These are phyloP conservation scores for Rosa chinensis DNA, from an alignment of 306 rosid genomes.

Conservation along the genomic window DNA sequence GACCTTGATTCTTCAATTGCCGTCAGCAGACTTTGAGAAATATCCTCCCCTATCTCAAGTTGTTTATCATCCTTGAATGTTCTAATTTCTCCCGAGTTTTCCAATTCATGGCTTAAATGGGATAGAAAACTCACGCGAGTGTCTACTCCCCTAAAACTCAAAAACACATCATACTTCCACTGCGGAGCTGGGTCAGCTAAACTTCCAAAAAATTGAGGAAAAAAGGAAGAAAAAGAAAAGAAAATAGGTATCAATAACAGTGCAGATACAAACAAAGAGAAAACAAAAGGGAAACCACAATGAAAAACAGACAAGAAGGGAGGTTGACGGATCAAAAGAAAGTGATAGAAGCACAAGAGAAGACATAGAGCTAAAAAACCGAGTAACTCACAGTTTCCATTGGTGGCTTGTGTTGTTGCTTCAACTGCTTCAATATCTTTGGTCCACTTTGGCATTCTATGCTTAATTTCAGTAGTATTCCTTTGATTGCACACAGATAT, in stretches of 20 bases:
- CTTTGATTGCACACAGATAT: no score
- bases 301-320: background rate
- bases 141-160: background rate
- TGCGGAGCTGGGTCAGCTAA: background rate
- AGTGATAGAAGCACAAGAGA: background rate
- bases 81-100: background rate
- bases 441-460: background rate
- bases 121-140: background rate
- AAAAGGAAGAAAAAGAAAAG: no score
- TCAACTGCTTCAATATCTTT: background rate
- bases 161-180: background rate
- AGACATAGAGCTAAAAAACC: background rate
- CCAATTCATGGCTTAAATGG: background rate
- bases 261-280: background rate
- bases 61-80: background rate
- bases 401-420: background rate
- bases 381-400: background rate
- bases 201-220: background rate
- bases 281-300: background rate
- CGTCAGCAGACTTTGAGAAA: background rate
- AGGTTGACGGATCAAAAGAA: no score
- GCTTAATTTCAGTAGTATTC: no score
- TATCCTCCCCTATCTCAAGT: background rate
- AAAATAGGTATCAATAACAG: no score
- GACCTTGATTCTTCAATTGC: slow-evolving; percentile 6